A percentile compares a stretch with the other conserved stretches of the same genome.
These are phyloP conservation scores for Priceomyces carsonii DNA, from an alignment of 805 yeast genomes.

Conservation along the genomic window DNA sequence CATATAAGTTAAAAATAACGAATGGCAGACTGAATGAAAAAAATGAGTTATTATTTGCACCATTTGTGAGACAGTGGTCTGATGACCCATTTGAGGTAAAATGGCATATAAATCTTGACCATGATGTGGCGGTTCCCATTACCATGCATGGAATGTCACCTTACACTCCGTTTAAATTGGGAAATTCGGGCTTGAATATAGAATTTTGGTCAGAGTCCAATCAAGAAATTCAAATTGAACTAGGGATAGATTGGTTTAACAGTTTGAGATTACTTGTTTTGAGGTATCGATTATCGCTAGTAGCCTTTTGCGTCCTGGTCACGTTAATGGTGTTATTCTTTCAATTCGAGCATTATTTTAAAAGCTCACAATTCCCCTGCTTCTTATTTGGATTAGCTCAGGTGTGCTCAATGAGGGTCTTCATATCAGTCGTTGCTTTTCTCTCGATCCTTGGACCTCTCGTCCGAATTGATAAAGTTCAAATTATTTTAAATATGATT, in stretches of 20 bases:
- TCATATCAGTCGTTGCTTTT: slow-evolving; percentile 18
- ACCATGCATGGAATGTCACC: slow-evolving; percentile 71
- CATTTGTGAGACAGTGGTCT: slow-evolving; percentile 68
- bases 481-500: slow-evolving; percentile 38
- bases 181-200: slow-evolving; percentile 32
- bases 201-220: slow-evolving; percentile 48
- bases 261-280: slow-evolving; percentile 71
- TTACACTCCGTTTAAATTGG: slow-evolving; percentile 52
- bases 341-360: slow-evolving; percentile 52
- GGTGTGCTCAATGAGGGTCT: slow-evolving; percentile 18
- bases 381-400: slow-evolving; percentile 38
- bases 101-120: slow-evolving; percentile 63
- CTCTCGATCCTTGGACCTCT: slow-evolving; percentile 42
- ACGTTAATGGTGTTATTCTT: slow-evolving; percentile 50
- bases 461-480: slow-evolving; percentile 33
- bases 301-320: slow-evolving; percentile 67
- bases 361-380: slow-evolving; percentile 29
- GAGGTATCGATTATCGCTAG: slow-evolving; percentile 74
- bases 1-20: slow-evolving; percentile 42
- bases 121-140: slow-evolving; percentile 20
- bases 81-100: slow-evolving; percentile 71
- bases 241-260: slow-evolving; percentile 53
- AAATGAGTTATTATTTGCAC: slow-evolving; percentile 42
- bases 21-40: slow-evolving; percentile 9
- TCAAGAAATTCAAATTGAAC: slow-evolving; percentile 35